Conservation (phyloP, 495 filamentous ascomycete genomes). For the Podospora comata region DNA sequence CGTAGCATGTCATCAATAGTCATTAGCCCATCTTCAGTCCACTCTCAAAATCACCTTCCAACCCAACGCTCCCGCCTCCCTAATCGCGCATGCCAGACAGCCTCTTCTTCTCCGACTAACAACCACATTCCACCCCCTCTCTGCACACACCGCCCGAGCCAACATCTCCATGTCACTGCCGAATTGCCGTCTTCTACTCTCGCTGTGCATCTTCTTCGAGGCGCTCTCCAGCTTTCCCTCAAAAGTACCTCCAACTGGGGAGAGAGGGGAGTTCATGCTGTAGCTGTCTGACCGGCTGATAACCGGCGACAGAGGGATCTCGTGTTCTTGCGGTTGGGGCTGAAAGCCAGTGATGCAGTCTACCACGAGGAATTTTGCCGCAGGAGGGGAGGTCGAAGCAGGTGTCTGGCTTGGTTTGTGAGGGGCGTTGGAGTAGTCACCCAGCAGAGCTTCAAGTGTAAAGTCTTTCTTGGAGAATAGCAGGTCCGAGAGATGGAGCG, state of each 20-base stretch:
- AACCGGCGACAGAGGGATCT: constrained; percentile 38
- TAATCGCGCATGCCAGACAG: constrained; percentile 65
- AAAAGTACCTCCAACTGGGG: constrained; percentile 1
- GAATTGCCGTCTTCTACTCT: constrained; percentile 49
- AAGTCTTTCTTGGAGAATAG: constrained; percentile 39
- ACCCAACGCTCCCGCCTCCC: constrained; percentile 65
- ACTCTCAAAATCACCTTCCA: constrained; percentile 64
- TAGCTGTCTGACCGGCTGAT: constrained; percentile 31
- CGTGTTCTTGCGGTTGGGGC: constrained; percentile 37
- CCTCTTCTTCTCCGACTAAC: constrained; percentile 61
- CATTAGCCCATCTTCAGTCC: constrained; percentile 33
- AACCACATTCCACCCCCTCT: constrained; percentile 64
- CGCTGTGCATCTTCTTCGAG: constrained; percentile 47
- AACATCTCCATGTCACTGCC: constrained; percentile 61
- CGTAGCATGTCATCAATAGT: not conserved
- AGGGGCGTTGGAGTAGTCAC: constrained; percentile 31
- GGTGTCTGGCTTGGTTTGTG: constrained; percentile 32
- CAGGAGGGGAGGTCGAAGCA: constrained; percentile 16
- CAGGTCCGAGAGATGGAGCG: constrained; percentile 52
- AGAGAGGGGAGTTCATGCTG: constrained; percentile 6
- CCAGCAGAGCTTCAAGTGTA: constrained; percentile 42
- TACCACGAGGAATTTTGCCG: constrained; percentile 49
- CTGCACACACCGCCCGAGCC: constrained; percentile 65
- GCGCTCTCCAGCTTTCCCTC: constrained; percentile 27
- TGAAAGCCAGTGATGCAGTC: constrained; percentile 53